Evolutionary conservation across 2,329 filamentous ascomycete genomes (phyloP).

Genomic region (Aspergillus piperis): DNA sequence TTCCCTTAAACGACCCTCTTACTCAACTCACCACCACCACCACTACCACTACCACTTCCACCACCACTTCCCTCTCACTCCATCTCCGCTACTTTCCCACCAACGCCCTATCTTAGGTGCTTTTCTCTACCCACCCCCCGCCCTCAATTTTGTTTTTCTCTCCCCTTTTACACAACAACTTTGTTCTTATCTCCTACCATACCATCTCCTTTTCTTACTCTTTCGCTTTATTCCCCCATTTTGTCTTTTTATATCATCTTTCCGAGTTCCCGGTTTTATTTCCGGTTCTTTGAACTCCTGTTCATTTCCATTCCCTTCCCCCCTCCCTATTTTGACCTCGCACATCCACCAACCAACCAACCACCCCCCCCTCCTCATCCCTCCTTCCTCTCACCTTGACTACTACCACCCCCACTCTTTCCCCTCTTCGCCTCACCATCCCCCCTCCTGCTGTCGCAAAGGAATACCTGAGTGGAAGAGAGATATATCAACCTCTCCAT

Average conservation of each 20-base stretch:
- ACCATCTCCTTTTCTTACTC: neutral
- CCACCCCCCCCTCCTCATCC: neutral
- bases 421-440: neutral
- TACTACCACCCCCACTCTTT: neutral
- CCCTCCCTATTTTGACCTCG: constrained; percentile 3
- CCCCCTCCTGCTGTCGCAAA: constrained; percentile 2
- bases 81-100: constrained; percentile 2
- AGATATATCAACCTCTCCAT: constrained; percentile 8
- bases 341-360: constrained; percentile 6
- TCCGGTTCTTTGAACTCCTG: constrained; percentile 7
- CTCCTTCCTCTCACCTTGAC: neutral
- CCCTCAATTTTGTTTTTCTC: neutral
- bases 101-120: constrained; percentile 5
- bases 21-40: constrained; percentile 2
- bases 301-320: neutral
- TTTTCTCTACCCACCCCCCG: neutral
- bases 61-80: neutral
- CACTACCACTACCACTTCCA: neutral
- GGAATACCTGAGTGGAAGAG: neutral
- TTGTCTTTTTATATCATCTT: neutral
- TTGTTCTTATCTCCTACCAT: neutral
- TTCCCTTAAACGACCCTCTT: constrained; percentile 1
- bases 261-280: neutral
- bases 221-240: constrained; percentile 1
- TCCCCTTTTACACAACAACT: neutral